These are phyloP conservation scores for Alternaria sp. DNA, from an alignment of 2,329 filamentous ascomycete species.

Conservation along the genomic window DNA sequence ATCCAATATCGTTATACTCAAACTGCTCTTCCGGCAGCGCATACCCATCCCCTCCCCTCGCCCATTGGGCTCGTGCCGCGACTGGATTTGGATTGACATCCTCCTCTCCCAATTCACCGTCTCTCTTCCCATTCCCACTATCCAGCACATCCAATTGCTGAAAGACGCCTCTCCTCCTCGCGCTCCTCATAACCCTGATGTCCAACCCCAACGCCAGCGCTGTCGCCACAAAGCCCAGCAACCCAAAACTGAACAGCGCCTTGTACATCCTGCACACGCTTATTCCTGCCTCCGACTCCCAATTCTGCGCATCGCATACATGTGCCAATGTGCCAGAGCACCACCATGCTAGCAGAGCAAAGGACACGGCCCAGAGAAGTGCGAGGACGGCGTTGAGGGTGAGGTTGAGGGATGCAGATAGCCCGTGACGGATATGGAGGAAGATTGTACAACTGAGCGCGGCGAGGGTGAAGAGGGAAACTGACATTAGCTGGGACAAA, in stretches of 20 bases:
- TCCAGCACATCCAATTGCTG: constrained; percentile 54
- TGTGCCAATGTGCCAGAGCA: constrained; percentile 62
- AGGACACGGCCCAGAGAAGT: constrained; percentile 62
- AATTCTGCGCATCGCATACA: constrained; percentile 59
- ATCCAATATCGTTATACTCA: constrained; percentile 53
- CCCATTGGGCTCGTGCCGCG: constrained; percentile 15
- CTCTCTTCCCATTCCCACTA: constrained; percentile 40
- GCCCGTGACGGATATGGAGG: constrained; percentile 61
- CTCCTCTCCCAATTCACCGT: constrained; percentile 1
- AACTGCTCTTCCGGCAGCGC: constrained; percentile 54
- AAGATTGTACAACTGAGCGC: constrained; percentile 57
- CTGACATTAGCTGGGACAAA: constrained; percentile 57
- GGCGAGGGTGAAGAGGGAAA: constrained; percentile 62
- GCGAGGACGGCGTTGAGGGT: constrained; percentile 58
- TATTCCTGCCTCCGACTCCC: constrained; percentile 64
- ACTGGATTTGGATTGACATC: constrained; percentile 39
- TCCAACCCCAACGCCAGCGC: constrained; percentile 61
- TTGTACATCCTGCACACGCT: constrained; percentile 67
- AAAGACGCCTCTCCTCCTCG: constrained; percentile 59
- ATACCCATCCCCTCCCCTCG: constrained; percentile 48
- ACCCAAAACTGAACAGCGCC: constrained; percentile 64
- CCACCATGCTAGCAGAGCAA: constrained; percentile 63
- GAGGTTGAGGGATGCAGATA: constrained; percentile 62
- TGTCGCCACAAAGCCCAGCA: constrained; percentile 58
- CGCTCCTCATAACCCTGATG: constrained; percentile 53